Conservation (phyloP, 1,139 yeast genomes). For the Saccharomycopsis hybrid region DNA sequence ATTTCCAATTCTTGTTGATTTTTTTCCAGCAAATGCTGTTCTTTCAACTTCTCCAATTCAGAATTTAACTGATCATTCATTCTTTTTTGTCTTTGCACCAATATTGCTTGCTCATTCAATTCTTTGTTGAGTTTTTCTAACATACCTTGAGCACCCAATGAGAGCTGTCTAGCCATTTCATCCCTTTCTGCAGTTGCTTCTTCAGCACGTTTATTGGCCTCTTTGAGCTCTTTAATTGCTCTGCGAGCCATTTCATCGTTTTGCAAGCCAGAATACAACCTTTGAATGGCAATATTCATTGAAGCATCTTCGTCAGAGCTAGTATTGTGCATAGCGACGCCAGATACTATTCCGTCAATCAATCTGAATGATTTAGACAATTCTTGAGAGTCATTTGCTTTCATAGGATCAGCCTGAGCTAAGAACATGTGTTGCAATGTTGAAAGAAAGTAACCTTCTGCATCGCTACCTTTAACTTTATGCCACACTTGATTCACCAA, state of each 20-base stretch:
- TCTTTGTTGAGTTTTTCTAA: constrained; percentile 67
- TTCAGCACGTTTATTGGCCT: constrained; percentile 60
- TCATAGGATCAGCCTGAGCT: constrained; percentile 50
- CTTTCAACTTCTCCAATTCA: constrained; percentile 67
- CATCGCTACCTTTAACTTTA: constrained; percentile 63
- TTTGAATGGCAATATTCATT: constrained; percentile 76
- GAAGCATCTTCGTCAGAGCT: constrained; percentile 65
- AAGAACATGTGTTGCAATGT: constrained; percentile 81
- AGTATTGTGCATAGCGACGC: constrained; percentile 61
- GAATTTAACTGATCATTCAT: constrained; percentile 55
- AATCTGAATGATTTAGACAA: constrained; percentile 64
- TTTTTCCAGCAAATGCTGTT: constrained; percentile 64
- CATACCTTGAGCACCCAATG: constrained; percentile 80
- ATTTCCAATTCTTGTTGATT: constrained; percentile 86
- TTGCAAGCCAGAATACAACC: constrained; percentile 68
- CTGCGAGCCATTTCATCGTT: constrained; percentile 87
- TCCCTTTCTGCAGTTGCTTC: constrained; percentile 85
- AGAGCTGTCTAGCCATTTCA: constrained; percentile 62
- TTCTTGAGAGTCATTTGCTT: constrained; percentile 42
- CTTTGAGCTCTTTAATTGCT: constrained; percentile 69
- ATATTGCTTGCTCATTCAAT: constrained; percentile 64
- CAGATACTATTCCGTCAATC: constrained; percentile 77
- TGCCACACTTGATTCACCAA: constrained; percentile 64
- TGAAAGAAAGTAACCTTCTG: constrained; percentile 66
- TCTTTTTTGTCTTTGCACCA: constrained; percentile 60